A percentile compares a stretch with the other conserved stretches of the same genome.
Conservation (phyloP, 2,329 filamentous ascomycete genomes). For the Stagonosporopsis cucurbitacearum region DNA sequence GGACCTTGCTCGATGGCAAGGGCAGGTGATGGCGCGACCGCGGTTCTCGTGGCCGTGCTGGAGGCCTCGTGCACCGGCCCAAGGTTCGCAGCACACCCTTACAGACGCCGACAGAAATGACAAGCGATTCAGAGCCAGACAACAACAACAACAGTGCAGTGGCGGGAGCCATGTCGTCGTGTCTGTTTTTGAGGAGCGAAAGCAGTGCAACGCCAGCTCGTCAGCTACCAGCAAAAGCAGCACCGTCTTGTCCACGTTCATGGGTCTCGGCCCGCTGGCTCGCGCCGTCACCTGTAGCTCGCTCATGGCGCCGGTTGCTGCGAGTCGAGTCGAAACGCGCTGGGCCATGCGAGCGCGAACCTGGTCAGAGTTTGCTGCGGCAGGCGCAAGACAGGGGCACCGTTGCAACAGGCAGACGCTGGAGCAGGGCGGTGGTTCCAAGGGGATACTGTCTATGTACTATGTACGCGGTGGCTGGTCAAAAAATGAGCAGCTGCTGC, state of each 20-base stretch:
- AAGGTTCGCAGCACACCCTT: constrained; percentile 19
- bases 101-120: background rate
- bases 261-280: constrained; percentile 22
- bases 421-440: constrained; percentile 2
- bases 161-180: too few relatives aligned
- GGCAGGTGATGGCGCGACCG: constrained; percentile 25
- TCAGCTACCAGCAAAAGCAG: constrained; percentile 9
- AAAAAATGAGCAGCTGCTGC: background rate
- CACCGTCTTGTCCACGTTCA: constrained; percentile 8
- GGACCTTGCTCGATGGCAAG: constrained; percentile 26
- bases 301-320: constrained; percentile 6
- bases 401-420: background rate
- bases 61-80: constrained; percentile 16
- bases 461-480: background rate
- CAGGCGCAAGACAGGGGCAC: constrained; percentile 4
- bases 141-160: background rate
- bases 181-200: background rate
- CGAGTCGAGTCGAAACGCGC: constrained; percentile 14
- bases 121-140: background rate
- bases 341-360: constrained; percentile 12
- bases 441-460: too few relatives aligned
- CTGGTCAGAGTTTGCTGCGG: constrained; percentile 7
- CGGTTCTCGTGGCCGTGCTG: constrained; percentile 10
- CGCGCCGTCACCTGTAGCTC: constrained; percentile 25
- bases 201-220: background rate